Percentiles rank a stretch among this genome's conserved stretches.
phyloP scores from a whole-genome alignment of 2,329 filamentous ascomycete species.

The Tolypocladium guangdongense region DNA sequence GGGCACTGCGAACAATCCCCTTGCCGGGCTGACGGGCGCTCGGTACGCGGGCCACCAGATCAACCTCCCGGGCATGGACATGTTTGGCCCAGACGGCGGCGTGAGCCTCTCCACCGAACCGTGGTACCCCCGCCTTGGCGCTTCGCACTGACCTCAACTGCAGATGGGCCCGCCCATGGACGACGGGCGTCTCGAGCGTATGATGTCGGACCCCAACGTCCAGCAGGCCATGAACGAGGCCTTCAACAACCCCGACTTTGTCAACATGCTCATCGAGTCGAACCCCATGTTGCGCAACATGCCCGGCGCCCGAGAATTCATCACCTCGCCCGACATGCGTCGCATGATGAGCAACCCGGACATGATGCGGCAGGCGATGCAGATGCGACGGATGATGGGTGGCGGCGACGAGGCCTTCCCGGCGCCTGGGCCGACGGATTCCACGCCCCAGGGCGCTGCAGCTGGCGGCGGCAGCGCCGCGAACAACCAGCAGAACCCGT shows the following conservation, averaged over 20 bases:
- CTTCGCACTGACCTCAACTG: slow-evolving; percentile 10
- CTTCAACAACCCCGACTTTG: slow-evolving; percentile 85
- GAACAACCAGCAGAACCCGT: slow-evolving; percentile 29
- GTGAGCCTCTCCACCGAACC: slow-evolving; percentile 42
- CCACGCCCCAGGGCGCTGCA: slow-evolving; percentile 48
- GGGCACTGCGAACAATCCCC: slow-evolving; percentile 75
- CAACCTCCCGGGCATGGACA: slow-evolving; percentile 73
- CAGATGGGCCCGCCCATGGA: slow-evolving; percentile 84
- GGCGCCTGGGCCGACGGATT: slow-evolving; percentile 85
- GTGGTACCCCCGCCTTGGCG: neutral
- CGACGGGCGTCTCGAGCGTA: slow-evolving; percentile 68
- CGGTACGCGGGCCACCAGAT: slow-evolving; percentile 80
- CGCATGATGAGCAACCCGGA: slow-evolving; percentile 89
- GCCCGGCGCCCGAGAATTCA: slow-evolving; percentile 69
- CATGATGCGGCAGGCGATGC: slow-evolving; percentile 68
- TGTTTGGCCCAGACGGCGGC: slow-evolving; percentile 90
- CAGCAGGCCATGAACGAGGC: slow-evolving; percentile 86
- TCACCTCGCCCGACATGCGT: slow-evolving; percentile 80
- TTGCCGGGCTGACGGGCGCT: slow-evolving; percentile 84
- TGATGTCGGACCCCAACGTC: slow-evolving; percentile 83
- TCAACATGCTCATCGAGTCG: slow-evolving; percentile 88
- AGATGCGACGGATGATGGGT: slow-evolving; percentile 65
- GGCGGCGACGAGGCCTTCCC: slow-evolving; percentile 58
- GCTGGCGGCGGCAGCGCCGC: slow-evolving; percentile 17
- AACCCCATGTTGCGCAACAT: slow-evolving; percentile 73